A percentile compares a stretch with the other conserved stretches of the same genome.
Evolutionary conservation across 2,329 filamentous ascomycete genomes (phyloP).

Genomic region (Paecilomyces dactylethromorphus): DNA sequence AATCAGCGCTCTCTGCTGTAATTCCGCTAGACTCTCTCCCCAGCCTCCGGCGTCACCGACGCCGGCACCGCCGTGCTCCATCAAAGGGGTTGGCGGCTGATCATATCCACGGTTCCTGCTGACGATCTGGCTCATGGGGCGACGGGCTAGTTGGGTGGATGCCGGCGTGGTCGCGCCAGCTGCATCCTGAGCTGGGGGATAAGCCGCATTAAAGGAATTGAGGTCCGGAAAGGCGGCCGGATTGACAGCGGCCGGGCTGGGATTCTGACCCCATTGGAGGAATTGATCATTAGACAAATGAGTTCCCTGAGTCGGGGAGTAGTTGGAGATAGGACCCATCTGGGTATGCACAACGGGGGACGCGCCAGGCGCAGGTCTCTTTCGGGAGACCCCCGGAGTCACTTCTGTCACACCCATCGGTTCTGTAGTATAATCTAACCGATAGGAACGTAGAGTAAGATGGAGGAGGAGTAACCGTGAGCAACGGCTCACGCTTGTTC

Average conservation of each 20-base stretch:
- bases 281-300: conserved; percentile 48
- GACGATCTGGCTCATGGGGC: conserved; percentile 31
- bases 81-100: conserved; percentile 21
- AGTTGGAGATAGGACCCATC: conserved; percentile 46
- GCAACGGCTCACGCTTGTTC: neutral
- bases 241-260: conserved; percentile 23
- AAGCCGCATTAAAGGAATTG: conserved; percentile 28
- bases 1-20: conserved; percentile 71
- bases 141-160: conserved; percentile 37
- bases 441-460: conserved; percentile 3
- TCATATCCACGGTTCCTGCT: conserved; percentile 33
- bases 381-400: conserved; percentile 48
- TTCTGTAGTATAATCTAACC: neutral
- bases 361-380: conserved; percentile 67
- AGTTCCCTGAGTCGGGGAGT: conserved; percentile 36
- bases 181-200: conserved; percentile 41
- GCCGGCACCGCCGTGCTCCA: conserved; percentile 18
- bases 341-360: conserved; percentile 55
- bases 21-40: conserved; percentile 63
- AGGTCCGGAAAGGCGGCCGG: conserved; percentile 29
- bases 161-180: conserved; percentile 39
- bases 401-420: conserved; percentile 19
- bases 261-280: conserved; percentile 48
- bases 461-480: neutral
- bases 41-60: conserved; percentile 34